Percentiles rank a stretch among this genome's conserved stretches.
phyloP scores from a whole-genome alignment of 202 grass and related monocot species.

The Hordeum pubiflorum region DNA sequence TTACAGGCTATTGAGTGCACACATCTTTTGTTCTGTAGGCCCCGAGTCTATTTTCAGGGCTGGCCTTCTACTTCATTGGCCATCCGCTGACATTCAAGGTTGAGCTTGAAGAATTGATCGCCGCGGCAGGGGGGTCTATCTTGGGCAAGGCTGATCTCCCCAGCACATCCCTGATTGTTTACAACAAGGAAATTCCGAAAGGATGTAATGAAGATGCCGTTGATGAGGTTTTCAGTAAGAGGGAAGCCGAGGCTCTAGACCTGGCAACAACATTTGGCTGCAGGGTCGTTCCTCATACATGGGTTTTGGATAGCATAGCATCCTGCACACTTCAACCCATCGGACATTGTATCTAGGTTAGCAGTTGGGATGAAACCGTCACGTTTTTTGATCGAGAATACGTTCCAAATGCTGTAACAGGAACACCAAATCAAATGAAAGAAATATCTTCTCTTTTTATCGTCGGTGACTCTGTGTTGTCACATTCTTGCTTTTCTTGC shows the following conservation, averaged over 20 bases:
- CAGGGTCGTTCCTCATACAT: constrained; percentile 66
- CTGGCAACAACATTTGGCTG: constrained; percentile 43
- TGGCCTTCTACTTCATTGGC: constrained; percentile 66
- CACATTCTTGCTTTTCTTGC: constrained; percentile 1
- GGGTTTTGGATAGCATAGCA: constrained; percentile 86
- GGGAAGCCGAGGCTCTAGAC: constrained; percentile 54
- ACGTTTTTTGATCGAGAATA: constrained; percentile 1
- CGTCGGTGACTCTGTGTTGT: background rate
- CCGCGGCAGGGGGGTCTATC: constrained; percentile 43
- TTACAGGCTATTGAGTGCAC: constrained; percentile 1
- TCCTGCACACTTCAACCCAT: constrained; percentile 46
- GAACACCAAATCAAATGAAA: background rate
- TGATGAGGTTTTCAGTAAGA: constrained; percentile 51
- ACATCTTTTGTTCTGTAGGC: constrained; percentile 40
- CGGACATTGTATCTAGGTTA: constrained; percentile 4
- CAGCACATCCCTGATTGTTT: constrained; percentile 53
- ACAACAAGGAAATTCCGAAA: constrained; percentile 61
- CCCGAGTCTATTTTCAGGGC: constrained; percentile 57
- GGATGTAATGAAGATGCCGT: constrained; percentile 30
- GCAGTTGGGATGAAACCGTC: background rate
- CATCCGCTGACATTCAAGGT: constrained; percentile 63
- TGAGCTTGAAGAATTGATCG: constrained; percentile 66
- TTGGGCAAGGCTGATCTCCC: constrained; percentile 40
- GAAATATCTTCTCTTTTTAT: background rate
- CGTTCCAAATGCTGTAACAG: constrained; percentile 15